Conservation (phyloP, 139 green algal species). For the Chlamydomonas urium region DNA sequence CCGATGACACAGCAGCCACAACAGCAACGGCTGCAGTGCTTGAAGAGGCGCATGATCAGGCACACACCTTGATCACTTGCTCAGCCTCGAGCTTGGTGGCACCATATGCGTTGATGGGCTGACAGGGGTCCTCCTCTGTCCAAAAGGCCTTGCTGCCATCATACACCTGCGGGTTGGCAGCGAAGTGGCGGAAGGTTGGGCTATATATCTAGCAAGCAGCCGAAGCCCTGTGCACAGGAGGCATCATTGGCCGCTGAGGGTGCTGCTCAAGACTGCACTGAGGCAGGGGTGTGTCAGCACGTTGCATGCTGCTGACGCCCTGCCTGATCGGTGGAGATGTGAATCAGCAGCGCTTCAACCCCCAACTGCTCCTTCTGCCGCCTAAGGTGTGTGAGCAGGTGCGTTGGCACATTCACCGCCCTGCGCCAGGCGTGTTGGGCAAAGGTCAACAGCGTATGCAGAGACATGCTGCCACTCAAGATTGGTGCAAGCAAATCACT, state of each 20-base stretch:
- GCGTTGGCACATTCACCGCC: constrained; percentile 45
- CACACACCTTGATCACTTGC: constrained; percentile 35
- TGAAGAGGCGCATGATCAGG: not conserved
- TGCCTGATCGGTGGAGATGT: constrained; percentile 80
- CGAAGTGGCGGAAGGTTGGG: too few relatives aligned
- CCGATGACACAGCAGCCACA: too few relatives aligned
- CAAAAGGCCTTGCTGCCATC: constrained; percentile 42
- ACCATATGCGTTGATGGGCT: constrained; percentile 78
- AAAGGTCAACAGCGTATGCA: too few relatives aligned
- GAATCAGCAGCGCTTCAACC: constrained; percentile 48
- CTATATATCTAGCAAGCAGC: too few relatives aligned
- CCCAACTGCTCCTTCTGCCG: constrained; percentile 14
- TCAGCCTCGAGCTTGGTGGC: constrained; percentile 70
- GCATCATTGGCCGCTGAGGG: too few relatives aligned
- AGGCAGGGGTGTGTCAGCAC: too few relatives aligned
- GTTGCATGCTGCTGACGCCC: not conserved
- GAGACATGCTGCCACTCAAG: too few relatives aligned
- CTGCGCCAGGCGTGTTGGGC: too few relatives aligned
- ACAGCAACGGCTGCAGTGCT: too few relatives aligned
- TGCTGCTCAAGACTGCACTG: too few relatives aligned
- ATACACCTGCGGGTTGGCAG: constrained; percentile 59
- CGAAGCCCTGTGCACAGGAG: too few relatives aligned
- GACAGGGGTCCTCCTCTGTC: constrained; percentile 42
- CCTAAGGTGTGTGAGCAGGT: constrained; percentile 33
- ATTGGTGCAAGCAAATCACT: too few relatives aligned